These are phyloP conservation scores for Boletus tylopilopsis DNA, from an alignment of 768 basidiomycete genomes.

Conservation along the genomic window DNA sequence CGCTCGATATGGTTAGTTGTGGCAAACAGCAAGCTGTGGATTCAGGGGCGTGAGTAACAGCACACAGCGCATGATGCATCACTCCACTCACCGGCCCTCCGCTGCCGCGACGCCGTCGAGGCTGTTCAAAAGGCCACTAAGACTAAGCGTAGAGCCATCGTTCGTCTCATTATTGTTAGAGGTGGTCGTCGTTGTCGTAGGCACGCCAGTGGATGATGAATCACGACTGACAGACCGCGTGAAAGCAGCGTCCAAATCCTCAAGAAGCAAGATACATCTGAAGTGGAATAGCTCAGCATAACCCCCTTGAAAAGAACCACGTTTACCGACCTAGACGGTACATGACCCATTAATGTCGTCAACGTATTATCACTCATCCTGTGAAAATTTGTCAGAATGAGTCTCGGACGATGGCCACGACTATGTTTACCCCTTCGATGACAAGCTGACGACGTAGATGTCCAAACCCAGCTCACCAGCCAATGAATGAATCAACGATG, in stretches of 20 bases:
- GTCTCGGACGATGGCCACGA: slow-evolving; percentile 3
- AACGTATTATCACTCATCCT: slow-evolving; percentile 92
- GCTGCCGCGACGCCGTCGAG: slow-evolving; percentile 84
- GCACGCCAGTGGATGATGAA: slow-evolving; percentile 70
- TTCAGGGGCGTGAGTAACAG: slow-evolving; percentile 18
- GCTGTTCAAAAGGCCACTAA: slow-evolving; percentile 83
- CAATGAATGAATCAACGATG: slow-evolving; percentile 79
- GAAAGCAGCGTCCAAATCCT: slow-evolving; percentile 92
- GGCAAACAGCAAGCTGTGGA: slow-evolving; percentile 72
- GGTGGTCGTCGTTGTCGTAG: slow-evolving; percentile 45
- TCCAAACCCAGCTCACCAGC: slow-evolving; percentile 84
- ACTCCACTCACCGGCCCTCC: slow-evolving; percentile 79
- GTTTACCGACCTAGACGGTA: slow-evolving; percentile 65
- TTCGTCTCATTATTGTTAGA: slow-evolving; percentile 44
- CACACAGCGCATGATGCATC: slow-evolving; percentile 6
- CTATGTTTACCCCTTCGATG: slow-evolving; percentile 70
- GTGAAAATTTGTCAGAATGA: slow-evolving; percentile 12
- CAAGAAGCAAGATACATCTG: slow-evolving; percentile 89
- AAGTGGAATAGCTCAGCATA: slow-evolving; percentile 5
- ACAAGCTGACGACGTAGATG: slow-evolving; percentile 88
- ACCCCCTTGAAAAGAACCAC: slow-evolving; percentile 3
- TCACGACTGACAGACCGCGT: slow-evolving; percentile 85
- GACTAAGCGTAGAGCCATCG: slow-evolving; percentile 79
- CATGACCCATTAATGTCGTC: slow-evolving; percentile 83
- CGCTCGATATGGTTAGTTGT: slow-evolving; percentile 94